Conservation (phyloP, 306 rosid species). For the Fragaria ananassa region DNA sequence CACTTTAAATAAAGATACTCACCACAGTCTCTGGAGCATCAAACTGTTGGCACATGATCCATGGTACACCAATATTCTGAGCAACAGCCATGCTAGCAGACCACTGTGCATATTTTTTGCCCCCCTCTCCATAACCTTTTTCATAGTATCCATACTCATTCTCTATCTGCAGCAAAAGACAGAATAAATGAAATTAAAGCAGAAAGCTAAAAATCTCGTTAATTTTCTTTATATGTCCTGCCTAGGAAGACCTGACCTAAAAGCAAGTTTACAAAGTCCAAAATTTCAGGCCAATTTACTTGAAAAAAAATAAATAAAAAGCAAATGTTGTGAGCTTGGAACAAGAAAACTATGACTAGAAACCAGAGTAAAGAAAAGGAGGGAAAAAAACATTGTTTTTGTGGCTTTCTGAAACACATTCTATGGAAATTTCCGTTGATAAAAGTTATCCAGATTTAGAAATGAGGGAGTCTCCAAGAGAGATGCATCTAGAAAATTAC, state of each 20-base stretch:
- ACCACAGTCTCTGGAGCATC: constrained; percentile 99
- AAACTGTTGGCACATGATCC: constrained; percentile 96
- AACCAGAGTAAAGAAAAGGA: neutral
- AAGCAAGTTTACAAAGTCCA: neutral
- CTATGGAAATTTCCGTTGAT: neutral
- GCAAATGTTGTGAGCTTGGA: neutral
- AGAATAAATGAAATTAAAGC: neutral
- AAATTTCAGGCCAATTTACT: neutral
- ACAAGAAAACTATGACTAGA: neutral
- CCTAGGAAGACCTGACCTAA: neutral
- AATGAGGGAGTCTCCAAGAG: neutral
- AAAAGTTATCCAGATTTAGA: neutral
- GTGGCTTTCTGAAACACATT: neutral
- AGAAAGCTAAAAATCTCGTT: constrained; percentile 15
- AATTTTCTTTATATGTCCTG: neutral
- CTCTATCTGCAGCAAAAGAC: constrained; percentile 61
- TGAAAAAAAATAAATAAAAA: neutral
- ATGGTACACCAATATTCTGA: constrained; percentile 81
- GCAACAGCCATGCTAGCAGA: constrained; percentile 93
- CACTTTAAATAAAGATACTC: constrained; percentile 11
- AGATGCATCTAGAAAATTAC: neutral
- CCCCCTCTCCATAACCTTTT: constrained; percentile 68
- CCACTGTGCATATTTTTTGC: constrained; percentile 82
- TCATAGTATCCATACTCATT: constrained; percentile 90
- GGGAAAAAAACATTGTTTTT: neutral